Base-by-base conservation (phyloP, 306 rosid species). In the Cicer arietinum region DNA sequence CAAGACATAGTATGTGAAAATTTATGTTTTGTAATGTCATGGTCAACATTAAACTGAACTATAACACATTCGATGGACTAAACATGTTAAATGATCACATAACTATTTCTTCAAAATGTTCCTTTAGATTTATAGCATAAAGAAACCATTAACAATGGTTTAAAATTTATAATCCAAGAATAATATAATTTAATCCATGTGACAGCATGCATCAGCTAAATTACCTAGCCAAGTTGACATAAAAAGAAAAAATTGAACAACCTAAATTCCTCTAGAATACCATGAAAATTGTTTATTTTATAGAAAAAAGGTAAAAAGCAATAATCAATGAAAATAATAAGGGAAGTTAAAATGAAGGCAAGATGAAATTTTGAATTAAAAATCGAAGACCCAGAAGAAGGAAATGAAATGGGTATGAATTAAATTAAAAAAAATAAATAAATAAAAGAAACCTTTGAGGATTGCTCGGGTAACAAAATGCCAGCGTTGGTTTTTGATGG, bases 401-500 rank as follows among this genome's bases (percentile, higher is more conserved):
- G 47, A 77, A 60, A 17, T 51, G 67, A 57, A 72, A 59, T 17
- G 79, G 60, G 81, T 52, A 14, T 18, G 62, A 56, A 17, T 30
- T 30, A 30, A 30, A 30, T 30, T 3, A 43, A 47, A 40, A 20
- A 42, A 35, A 52, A 44, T 22, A 45, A 44, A 25, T 71, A 25
- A 74, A 66, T 22, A 13, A 10, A 58, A 58, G 17, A 45, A 48
- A 89, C 93, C 93, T 89, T 85, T 76, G 81, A 10, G 67, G 89
- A 82, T 79, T 89, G 85, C 89, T 89, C 88, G 0, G 89, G 89
- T 25, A 89, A 83, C 70, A 89, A 69, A 61, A 89, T 89, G 25
- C 91, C 91, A 47, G 88, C 64, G 65, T 25, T 85, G 67, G 94
- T 91, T 81, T 88, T 91, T 50, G 89, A 80, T 10, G 92, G 91